Base-by-base conservation (phyloP, 2,329 filamentous ascomycete species). In the Aureobasidium pullulans region DNA sequence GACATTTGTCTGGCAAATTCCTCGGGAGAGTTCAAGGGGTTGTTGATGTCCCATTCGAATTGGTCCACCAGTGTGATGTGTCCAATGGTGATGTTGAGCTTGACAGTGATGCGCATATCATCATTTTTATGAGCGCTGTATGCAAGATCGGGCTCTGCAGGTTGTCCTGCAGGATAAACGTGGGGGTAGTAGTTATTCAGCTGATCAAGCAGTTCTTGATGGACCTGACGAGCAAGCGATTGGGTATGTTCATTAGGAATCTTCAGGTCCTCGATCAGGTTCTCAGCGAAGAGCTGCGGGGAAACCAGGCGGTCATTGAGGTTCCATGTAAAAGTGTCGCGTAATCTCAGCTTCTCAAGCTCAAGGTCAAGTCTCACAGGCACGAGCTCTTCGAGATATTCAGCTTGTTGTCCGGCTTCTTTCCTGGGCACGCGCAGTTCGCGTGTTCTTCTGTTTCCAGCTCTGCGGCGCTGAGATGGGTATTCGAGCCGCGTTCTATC, bases 41-140 rank as follows among this genome's bases (percentile, higher is more conserved):
- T 95, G 74, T 97, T 97, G 71, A 97, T 91, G 67, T 99, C 94
- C 94, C 94, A 99, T 74, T 99, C 94, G 63, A 99, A 97, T 71
- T 97, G 94, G 69, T 99, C 94, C 37, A 96, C 87, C 29, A 99
- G 79, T 0, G 92, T 97, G 69, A 96, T 90, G 64, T 90, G 88
- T 42, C 93, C 94, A 69, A 99, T 96, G 6, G 94, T 97, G 69
- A 99, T 96, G 74, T 97, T 96, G 53, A 99, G 81, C 74, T 96
- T 97, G 74, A 99, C 85, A 44, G 96, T 77, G 66, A 99, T 89
- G 53, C 94, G 88, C 93, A 99, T 96, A 76, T 99, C 94, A 71
- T 99, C 94, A 70, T 99, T 96, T 75, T 97, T 97, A 78, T 96
- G 96, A 6, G 94, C 92, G 40, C 83, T 86, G 71, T 97, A 97